phyloP scores from a whole-genome alignment of 192 early-diverging fungal species.

The Coemansia sp. region DNA sequence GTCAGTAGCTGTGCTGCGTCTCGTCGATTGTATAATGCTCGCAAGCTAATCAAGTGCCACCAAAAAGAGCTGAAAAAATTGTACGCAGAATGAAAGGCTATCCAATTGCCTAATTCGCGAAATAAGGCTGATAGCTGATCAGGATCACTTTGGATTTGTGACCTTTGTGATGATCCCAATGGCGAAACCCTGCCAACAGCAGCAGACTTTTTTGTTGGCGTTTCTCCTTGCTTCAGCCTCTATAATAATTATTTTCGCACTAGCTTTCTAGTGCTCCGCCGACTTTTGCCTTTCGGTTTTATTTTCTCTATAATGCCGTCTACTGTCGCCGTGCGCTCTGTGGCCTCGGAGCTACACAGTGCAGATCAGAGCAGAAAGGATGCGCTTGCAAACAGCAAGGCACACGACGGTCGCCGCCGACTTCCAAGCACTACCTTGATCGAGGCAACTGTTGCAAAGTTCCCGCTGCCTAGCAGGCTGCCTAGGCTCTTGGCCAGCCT shows the following conservation, averaged over 20 bases:
- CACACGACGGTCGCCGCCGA: neutral
- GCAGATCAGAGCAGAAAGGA: neutral
- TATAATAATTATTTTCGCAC: too few species aligned
- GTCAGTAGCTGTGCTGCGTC: too few species aligned
- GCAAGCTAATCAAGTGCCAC: neutral
- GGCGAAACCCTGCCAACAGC: too few species aligned
- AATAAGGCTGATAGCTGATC: neutral
- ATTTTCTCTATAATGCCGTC: slow-evolving; percentile 19
- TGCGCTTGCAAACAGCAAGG: neutral
- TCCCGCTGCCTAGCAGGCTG: slow-evolving; percentile 19
- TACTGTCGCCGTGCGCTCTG: neutral
- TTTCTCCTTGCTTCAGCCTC: too few species aligned
- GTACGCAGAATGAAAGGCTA: neutral
- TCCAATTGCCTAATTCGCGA: neutral
- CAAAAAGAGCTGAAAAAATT: neutral
- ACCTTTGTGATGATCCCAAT: slow-evolving; percentile 1
- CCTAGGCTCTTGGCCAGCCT: slow-evolving; percentile 23
- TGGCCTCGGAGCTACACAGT: neutral
- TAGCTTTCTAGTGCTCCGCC: too few species aligned
- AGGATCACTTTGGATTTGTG: neutral
- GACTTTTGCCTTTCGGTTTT: too few species aligned
- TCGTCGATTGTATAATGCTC: neutral
- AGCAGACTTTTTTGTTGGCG: too few species aligned
- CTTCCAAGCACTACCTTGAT: slow-evolving; percentile 9
- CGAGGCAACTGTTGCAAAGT: slow-evolving; percentile 26